These are phyloP conservation scores for Phellinidium pouzarii DNA, from an alignment of 1,284 basidiomycete species.

Conservation along the genomic window DNA sequence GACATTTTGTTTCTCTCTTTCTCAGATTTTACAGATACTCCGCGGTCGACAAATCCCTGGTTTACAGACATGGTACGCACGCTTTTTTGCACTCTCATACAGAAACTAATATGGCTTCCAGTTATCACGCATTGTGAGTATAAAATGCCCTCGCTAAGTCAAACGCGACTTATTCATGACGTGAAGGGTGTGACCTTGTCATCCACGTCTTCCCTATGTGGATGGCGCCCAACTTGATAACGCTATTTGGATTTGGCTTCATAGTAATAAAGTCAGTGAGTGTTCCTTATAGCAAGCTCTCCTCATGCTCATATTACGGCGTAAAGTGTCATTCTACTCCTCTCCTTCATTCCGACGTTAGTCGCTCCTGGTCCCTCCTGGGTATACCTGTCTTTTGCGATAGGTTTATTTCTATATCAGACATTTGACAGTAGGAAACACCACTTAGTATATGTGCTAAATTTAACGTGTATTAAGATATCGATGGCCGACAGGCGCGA, in stretches of 20 bases:
- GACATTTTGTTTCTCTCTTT: conserved; percentile 1
- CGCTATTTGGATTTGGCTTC: conserved; percentile 21
- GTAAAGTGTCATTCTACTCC: conserved; percentile 18
- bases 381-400: conserved; percentile 22
- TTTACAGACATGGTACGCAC: conserved; percentile 22
- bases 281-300: neutral
- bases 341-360: conserved; percentile 19
- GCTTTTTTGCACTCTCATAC: neutral
- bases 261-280: conserved; percentile 21
- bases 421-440: conserved; percentile 23
- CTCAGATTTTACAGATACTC: conserved; percentile 18
- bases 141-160: neutral
- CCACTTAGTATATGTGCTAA: neutral
- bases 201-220: conserved; percentile 21
- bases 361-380: conserved; percentile 20
- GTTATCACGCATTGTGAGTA: conserved; percentile 22
- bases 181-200: conserved; percentile 22
- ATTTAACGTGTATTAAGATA: conserved; percentile 16
- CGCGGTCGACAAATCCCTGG: conserved; percentile 22
- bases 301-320: neutral
- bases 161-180: neutral
- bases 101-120: neutral
- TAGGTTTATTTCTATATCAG: conserved; percentile 24
- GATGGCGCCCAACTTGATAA: conserved; percentile 25
- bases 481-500: conserved; percentile 24